Conservation (phyloP, 352 stramenopile genomes). For the Pythium aphanidermatum region DNA sequence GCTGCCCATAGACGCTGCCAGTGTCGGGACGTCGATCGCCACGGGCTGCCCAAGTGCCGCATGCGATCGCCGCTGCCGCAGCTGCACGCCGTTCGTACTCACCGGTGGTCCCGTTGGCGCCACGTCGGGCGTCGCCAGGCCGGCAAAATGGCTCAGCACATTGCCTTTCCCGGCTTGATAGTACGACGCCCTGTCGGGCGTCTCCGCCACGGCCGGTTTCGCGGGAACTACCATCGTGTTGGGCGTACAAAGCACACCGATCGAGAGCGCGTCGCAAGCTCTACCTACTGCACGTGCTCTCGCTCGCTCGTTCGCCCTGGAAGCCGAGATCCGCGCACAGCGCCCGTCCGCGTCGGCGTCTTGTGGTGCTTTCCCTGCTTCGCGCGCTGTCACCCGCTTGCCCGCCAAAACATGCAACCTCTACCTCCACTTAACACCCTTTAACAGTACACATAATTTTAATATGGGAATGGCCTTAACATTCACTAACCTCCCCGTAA, state of each 20-base stretch:
- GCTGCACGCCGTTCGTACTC: not conserved
- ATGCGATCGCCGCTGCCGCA: conserved; percentile 3
- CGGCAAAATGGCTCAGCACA: conserved; percentile 58
- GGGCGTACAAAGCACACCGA: conserved; percentile 1
- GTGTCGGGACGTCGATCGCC: not conserved
- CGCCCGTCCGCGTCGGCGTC: no score
- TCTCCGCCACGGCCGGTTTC: conserved; percentile 7
- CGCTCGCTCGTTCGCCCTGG: no score
- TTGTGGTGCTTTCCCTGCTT: no score
- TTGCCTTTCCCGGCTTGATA: conserved; percentile 53
- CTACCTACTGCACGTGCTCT: not conserved
- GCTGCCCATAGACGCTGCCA: conserved; percentile 3
- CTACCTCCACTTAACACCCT: conserved; percentile 18
- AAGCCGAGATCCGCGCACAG: no score
- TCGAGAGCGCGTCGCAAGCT: not conserved
- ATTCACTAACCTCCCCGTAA: conserved; percentile 11
- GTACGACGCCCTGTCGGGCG: conserved; percentile 15
- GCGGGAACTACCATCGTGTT: conserved; percentile 18
- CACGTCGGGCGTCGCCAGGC: conserved; percentile 34
- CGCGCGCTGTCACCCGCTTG: no score
- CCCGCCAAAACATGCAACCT: conserved; percentile 18
- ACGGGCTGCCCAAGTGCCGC: not conserved
- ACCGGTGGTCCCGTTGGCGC: not conserved
- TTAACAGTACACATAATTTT: conserved; percentile 7
- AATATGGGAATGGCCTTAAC: not conserved